Evolutionary conservation across 2,329 filamentous ascomycete species (phyloP), one percentile per base, ranked within the genome.

Genomic region (Orbilia blumenaviensis): DNA sequence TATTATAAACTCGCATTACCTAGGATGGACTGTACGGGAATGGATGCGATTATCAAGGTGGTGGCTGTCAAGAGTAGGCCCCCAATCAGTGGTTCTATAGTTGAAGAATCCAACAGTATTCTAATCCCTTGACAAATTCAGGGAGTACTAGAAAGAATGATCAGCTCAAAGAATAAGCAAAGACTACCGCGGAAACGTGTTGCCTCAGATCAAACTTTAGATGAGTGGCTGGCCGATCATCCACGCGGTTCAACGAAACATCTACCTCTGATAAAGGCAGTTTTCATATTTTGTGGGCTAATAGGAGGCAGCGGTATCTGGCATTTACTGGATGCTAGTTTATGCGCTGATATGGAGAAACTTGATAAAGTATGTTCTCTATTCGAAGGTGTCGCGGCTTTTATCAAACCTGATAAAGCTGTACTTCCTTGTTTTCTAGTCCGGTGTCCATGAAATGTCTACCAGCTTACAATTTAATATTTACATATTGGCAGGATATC

Each of bases 1-100:
- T 54, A 3, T 38, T 1, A 41, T 69, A 29, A 62, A 62, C 29
- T 42, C 38, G 6, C 36, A 60, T 21, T 68, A 60, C 9, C 6
- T 60, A 32, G 54, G 66, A 18, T 69, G 66, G 66, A 62, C 54
- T 21, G 23, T 69, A 12, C 29, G 52, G 21, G 66, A 69, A 9
- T 69, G 66, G 66, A 69, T 69, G 54, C 18, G 54, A 42, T 12
- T 69, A 14, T 61, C 66, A 4, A 69, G 54, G 25, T 69, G 66
- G 66, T 69, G 66, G 66, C 44, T 69, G 14, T 69, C 54, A 61
- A 69, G 66, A 41, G 66, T 69, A 54, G 41, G 50, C 41, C 21
- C 1, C 2, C 12, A n/a, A n/a, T n/a, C n/a, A n/a, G n/a, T n/a
- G n/a, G n/a, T n/a, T n/a, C n/a, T n/a, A n/a, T n/a, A n/a, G n/a